Base-by-base conservation (phyloP, 163 green algal species). In the Scenedesmus sp. region DNA sequence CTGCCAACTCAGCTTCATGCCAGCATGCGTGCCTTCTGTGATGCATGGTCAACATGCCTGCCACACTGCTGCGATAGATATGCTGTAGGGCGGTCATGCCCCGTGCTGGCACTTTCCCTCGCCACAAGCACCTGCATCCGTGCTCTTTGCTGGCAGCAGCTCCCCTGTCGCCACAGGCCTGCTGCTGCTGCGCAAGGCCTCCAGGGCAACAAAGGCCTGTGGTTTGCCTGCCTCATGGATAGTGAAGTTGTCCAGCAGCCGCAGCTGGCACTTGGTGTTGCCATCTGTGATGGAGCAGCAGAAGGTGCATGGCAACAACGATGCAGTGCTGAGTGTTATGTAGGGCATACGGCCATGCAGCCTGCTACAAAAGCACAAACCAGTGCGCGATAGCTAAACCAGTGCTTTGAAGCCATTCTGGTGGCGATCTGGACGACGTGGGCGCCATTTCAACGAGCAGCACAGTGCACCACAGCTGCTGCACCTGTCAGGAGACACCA, bases 191-290 rank as follows among this genome's bases (percentile, higher is more conserved):
- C 59, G 54, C 54, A 88, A 52, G n/a, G 82, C 82, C 56, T 88
- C 82, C 23, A 88, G 9, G 12, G 82, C 23, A 46, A 88, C 55
- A 54, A 88, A 73, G 54, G n/a, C 23, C 2, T 73, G 55, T n/a
- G 56, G 57, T 26, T n/a, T 73, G 57, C 59, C 82, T 74, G 82
- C 10, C n/a, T 76, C 57, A 73, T 88, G 82, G 55, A 88, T 52
- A 66, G 57, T 88, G n/a, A 88, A 88, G 59, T 88, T 88, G 82
- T 88, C 82, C 82, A 88, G 15, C 54, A 88, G 55, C 23, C 82
- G 82, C 57, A 88, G 76, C 76, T 59, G 76, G 76, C 76, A 57
- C 76, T 57, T 57, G 46, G 26, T 84, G 34, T 46, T 79, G 70
- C 86, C 86, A 54, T 62, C 86, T 90, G 86, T 26, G 12, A n/a